Conservation (phyloP, 75 land plant species). For the Picea sitchensis region DNA sequence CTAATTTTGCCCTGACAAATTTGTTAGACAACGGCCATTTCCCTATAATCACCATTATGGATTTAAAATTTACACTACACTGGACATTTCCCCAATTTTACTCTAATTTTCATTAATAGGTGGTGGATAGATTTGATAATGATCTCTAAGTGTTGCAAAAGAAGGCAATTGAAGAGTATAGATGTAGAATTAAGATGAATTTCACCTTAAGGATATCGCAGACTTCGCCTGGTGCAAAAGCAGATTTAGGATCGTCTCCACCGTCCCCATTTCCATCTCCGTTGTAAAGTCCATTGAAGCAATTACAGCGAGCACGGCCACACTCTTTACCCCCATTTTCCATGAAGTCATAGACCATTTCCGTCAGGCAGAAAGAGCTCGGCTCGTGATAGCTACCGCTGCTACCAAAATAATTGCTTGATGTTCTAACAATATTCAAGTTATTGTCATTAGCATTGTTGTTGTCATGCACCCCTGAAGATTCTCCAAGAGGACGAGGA, state of each 20-base stretch:
- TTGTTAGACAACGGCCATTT: too few relatives aligned
- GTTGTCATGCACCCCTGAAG: background rate
- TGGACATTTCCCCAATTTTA: too few relatives aligned
- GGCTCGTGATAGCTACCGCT: conserved; percentile 69
- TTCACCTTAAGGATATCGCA: conserved; percentile 51
- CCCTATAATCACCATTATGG: too few relatives aligned
- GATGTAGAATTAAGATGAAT: background rate
- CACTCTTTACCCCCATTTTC: conserved; percentile 52
- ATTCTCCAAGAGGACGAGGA: conserved; percentile 13
- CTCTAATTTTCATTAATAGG: too few relatives aligned
- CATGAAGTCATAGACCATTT: conserved; percentile 90
- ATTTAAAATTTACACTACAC: too few relatives aligned
- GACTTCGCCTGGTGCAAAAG: conserved; percentile 21
- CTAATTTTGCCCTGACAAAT: too few relatives aligned
- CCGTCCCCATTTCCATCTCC: conserved; percentile 13
- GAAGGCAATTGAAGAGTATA: too few relatives aligned
- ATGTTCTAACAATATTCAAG: background rate
- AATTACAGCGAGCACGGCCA: conserved; percentile 57
- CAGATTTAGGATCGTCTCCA: conserved; percentile 9
- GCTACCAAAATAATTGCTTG: conserved; percentile 12
- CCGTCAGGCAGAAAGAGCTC: conserved; percentile 80
- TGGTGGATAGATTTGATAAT: too few relatives aligned
- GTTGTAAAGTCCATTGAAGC: conserved; percentile 48
- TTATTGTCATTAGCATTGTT: background rate
- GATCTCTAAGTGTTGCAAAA: too few relatives aligned